Base-by-base conservation (phyloP, 108 stramenopile genomes). In the Cylindrotheca closterium region DNA sequence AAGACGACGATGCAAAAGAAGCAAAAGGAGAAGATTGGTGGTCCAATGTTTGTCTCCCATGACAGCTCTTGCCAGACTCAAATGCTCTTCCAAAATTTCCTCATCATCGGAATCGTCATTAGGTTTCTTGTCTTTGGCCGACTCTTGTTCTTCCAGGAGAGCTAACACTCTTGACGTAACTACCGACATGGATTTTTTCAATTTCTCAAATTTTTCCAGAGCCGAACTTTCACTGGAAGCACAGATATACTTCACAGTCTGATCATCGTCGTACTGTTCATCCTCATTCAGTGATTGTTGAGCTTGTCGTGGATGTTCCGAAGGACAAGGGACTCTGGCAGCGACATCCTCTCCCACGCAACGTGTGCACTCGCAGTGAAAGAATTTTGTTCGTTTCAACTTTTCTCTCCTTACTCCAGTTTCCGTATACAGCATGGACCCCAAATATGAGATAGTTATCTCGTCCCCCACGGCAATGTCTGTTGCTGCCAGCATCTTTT, bases 391-490 rank as follows among this genome's bases (percentile, higher is more conserved):
- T 21, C 51, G 32, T n/a, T 52, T 47, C 29, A 93, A 58, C n/a
- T 64, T 62, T n/a, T 75, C 60, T 34, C 71, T 78, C 17, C 92
- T 75, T 18, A 58, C 55, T 25, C 68, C 45, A 52, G 69, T 65
- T 32, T 88, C 87, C 1, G 88, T 68, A 67, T 85, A 93, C 0
- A 86, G 54, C 42, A 80, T 71, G 27, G 75, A 61, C 4, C 88
- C 88, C 37, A 90, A 61, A 31, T 93, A 93, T 12, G 87, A 88
- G 50, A 90, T 87, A 15, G 63, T 82, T 54, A 93, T 90, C 68
- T 90, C 88, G 4, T 85, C 78, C 25, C 85, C 87, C n/a, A 46
- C 55, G 0, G 62, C 28, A 57, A 93, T 88, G 23, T 63, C 47
- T 25, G 88, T 76, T 0, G 80, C 82, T 25, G 91, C 91, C 29